Evolutionary conservation across 2,329 filamentous ascomycete genomes (phyloP), one percentile per base, ranked within the genome.

Genomic region (Kalmusia sp.): DNA sequence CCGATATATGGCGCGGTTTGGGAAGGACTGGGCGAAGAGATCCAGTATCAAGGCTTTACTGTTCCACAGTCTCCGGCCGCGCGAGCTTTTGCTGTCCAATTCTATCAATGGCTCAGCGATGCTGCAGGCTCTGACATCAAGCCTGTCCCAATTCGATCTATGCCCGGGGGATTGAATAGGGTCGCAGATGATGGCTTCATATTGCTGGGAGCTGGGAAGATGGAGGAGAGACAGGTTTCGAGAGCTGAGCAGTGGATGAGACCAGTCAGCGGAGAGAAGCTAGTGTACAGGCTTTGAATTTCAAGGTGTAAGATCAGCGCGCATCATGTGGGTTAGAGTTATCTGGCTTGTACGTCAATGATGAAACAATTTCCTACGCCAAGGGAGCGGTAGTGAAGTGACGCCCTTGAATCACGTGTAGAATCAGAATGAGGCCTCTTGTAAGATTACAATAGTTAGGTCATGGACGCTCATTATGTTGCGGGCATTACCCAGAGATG

Each of bases 1-100:
- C 72, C 76, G 0, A 51, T 72, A 1, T 78, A 78, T 27, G 76
- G 77, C 1, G 75, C 76, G 0, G 77, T 78, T 0, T 79, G 76
- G 76, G 74, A 79, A 44, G 77, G 71, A 0, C 59, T 80, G 0
- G 76, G 77, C 0, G 71, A 71, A 30, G 72, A 78, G 17, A 58
- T 79, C 9, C 59, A 70, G 8, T 80, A 79, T 15, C 68, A 77
- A 12, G 63, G 63, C 44, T 64, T 67, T 9, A 66, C 58, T 3
- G 47, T 70, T 14, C 39, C 51, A 17, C 61, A 51, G 19, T 67
- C 64, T 15, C 43, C 49, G 3, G 55, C 51, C 19, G 58, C 61
- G 4, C 44, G 54, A 24, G 40, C 24, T 5, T 69, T 67, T 44
- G 71, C 76, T 3, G 67, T 68, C 4, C 54, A 56, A 0, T 79